A percentile compares a stretch with the other conserved stretches of the same genome.
These are phyloP conservation scores for Populus alba DNA, from an alignment of 345 rosid species.

Conservation along the genomic window DNA sequence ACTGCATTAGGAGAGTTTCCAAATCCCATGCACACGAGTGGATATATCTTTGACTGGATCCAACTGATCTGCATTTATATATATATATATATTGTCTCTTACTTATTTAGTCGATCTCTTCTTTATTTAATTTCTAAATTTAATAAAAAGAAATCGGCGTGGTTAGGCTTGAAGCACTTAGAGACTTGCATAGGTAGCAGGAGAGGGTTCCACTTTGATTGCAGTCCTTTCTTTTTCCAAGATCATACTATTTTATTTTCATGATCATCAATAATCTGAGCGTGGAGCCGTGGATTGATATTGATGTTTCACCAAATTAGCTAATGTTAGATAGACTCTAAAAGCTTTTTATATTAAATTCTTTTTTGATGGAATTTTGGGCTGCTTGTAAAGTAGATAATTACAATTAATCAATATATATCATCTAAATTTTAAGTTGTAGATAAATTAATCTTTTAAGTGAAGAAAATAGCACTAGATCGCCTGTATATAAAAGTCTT, in stretches of 20 bases:
- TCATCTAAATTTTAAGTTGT: no score
- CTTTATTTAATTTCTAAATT: neutral
- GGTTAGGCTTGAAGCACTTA: neutral
- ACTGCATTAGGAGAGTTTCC: neutral
- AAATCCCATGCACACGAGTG: constrained; percentile 23
- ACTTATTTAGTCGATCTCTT: no score
- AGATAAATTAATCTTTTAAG: no score
- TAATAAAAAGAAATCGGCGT: neutral
- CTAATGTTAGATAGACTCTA: neutral
- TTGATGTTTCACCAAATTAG: neutral
- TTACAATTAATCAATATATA: no score
- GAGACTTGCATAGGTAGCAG: neutral
- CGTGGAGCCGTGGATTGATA: neutral
- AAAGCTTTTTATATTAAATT: no score
- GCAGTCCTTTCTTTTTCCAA: neutral
- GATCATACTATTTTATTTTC: neutral
- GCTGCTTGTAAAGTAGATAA: neutral
- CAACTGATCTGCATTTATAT: constrained; percentile 17
- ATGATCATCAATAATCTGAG: neutral
- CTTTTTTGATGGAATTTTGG: neutral
- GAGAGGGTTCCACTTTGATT: neutral
- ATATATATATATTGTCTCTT: neutral
- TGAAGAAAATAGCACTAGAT: no score
- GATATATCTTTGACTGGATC: constrained; percentile 29
- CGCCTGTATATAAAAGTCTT: no score